phyloP scores from a whole-genome alignment of 768 basidiomycete species.

The Kwoniella sp. region DNA sequence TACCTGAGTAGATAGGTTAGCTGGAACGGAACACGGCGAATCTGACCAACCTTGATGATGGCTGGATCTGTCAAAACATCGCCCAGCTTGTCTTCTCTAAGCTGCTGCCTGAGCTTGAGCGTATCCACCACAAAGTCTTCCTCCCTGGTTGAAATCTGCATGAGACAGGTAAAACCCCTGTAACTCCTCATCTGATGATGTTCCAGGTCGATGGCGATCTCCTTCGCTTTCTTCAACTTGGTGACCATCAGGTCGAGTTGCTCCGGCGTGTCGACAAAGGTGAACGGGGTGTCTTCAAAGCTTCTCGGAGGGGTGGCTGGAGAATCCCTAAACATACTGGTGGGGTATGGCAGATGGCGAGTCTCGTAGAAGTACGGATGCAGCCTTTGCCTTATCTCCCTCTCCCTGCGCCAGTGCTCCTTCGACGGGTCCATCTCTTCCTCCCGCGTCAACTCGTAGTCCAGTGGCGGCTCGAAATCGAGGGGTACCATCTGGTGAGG shows the following conservation, averaged over 20 bases:
- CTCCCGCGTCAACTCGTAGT: constrained; percentile 6
- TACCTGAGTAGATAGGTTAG: constrained; percentile 62
- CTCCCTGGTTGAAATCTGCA: constrained; percentile 63
- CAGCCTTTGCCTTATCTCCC: constrained; percentile 10
- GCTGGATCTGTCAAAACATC: constrained; percentile 78
- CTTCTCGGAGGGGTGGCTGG: constrained; percentile 57
- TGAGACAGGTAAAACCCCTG: constrained; percentile 81
- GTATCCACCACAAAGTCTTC: constrained; percentile 85
- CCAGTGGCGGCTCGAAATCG: constrained; percentile 54
- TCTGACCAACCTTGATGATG: constrained; percentile 68
- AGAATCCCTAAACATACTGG: constrained; percentile 59
- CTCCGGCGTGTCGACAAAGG: constrained; percentile 63
- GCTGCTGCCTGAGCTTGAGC: constrained; percentile 66
- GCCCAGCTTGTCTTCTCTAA: constrained; percentile 62
- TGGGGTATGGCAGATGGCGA: constrained; percentile 65
- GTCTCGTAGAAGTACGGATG: constrained; percentile 87
- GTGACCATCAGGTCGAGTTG: constrained; percentile 63
- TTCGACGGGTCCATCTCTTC: constrained; percentile 15
- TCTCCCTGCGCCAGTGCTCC: constrained; percentile 2
- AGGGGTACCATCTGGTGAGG: constrained; percentile 78
- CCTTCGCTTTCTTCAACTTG: constrained; percentile 61
- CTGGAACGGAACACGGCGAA: too few species aligned
- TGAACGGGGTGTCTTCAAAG: constrained; percentile 65
- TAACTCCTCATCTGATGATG: constrained; percentile 85
- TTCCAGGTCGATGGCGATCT: constrained; percentile 91